phyloP scores from a whole-genome alignment of 2,329 filamentous ascomycete genomes.

The Zalaria sp. region DNA sequence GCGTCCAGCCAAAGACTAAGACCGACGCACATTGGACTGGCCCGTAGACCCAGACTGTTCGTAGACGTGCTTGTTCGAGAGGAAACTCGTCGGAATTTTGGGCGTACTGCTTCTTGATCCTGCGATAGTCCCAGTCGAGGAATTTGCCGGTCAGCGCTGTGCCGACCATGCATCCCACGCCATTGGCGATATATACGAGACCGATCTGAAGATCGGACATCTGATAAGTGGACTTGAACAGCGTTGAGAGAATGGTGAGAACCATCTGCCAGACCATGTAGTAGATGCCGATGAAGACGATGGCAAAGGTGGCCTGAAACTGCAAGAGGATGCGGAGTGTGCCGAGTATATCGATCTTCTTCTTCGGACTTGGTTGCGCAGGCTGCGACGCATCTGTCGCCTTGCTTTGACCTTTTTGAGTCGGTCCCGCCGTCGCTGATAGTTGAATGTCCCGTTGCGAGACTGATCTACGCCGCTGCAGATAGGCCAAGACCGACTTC shows the following conservation, averaged over 20 bases:
- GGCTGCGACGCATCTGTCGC: too few species aligned
- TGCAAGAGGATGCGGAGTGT: constrained; percentile 34
- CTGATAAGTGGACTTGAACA: constrained; percentile 31
- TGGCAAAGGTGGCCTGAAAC: constrained; percentile 29
- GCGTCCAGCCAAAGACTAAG: constrained; percentile 39
- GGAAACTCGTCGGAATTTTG: constrained; percentile 21
- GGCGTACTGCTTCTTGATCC: constrained; percentile 12
- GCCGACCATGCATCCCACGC: constrained; percentile 39
- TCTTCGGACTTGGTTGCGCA: constrained; percentile 9
- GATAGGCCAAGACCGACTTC: background rate
- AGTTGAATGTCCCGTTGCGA: background rate
- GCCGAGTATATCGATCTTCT: constrained; percentile 29
- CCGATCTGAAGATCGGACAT: constrained; percentile 32
- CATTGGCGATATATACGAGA: constrained; percentile 41
- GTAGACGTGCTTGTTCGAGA: constrained; percentile 37
- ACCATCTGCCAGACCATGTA: constrained; percentile 43
- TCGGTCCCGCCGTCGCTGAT: background rate
- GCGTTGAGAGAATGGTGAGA: constrained; percentile 37
- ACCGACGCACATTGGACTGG: constrained; percentile 32
- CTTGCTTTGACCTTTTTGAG: too few species aligned
- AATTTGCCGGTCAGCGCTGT: constrained; percentile 38
- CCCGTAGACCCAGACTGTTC: constrained; percentile 32
- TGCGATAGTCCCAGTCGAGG: constrained; percentile 37
- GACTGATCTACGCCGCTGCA: constrained; percentile 2
- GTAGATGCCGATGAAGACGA: constrained; percentile 35